These are phyloP conservation scores for Aspergillus indologenus DNA, from an alignment of 495 filamentous ascomycete species.

Conservation along the genomic window DNA sequence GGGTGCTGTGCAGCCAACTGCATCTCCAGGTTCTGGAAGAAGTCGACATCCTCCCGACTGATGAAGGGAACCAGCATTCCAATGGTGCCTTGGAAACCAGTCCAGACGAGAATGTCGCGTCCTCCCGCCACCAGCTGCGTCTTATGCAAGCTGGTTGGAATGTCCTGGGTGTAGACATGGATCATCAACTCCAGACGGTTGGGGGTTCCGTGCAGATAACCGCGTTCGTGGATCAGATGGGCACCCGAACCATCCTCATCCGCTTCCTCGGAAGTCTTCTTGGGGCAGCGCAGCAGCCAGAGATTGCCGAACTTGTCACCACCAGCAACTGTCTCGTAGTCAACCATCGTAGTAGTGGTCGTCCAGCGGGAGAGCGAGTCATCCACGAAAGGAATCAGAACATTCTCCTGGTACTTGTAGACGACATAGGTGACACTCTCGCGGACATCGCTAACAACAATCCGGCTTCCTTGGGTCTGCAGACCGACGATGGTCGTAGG, in stretches of 20 bases:
- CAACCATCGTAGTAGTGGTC: slow-evolving; percentile 84
- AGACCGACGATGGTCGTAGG: slow-evolving; percentile 82
- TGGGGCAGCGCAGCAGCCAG: slow-evolving; percentile 85
- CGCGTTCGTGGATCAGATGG: slow-evolving; percentile 81
- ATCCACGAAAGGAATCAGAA: slow-evolving; percentile 86
- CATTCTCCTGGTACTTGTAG: slow-evolving; percentile 89
- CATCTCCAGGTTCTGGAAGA: slow-evolving; percentile 91
- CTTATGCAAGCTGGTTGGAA: slow-evolving; percentile 87
- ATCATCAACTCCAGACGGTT: slow-evolving; percentile 79
- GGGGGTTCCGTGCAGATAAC: slow-evolving; percentile 84
- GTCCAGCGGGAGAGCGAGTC: slow-evolving; percentile 88
- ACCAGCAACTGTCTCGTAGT: slow-evolving; percentile 93
- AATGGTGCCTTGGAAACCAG: slow-evolving; percentile 88
- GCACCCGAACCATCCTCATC: slow-evolving; percentile 92
- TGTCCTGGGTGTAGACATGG: slow-evolving; percentile 88
- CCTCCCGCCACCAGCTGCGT: slow-evolving; percentile 88
- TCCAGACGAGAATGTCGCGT: slow-evolving; percentile 88
- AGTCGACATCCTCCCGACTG: slow-evolving; percentile 89
- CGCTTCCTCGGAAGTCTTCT: slow-evolving; percentile 78
- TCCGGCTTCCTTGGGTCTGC: slow-evolving; percentile 86
- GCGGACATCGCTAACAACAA: slow-evolving; percentile 86
- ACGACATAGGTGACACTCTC: slow-evolving; percentile 89
- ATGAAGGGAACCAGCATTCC: slow-evolving; percentile 89
- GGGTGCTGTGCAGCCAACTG: slow-evolving; percentile 80
- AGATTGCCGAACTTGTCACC: slow-evolving; percentile 98